Conservation (phyloP, 139 green algal genomes). For the Chlorella sp. region DNA sequence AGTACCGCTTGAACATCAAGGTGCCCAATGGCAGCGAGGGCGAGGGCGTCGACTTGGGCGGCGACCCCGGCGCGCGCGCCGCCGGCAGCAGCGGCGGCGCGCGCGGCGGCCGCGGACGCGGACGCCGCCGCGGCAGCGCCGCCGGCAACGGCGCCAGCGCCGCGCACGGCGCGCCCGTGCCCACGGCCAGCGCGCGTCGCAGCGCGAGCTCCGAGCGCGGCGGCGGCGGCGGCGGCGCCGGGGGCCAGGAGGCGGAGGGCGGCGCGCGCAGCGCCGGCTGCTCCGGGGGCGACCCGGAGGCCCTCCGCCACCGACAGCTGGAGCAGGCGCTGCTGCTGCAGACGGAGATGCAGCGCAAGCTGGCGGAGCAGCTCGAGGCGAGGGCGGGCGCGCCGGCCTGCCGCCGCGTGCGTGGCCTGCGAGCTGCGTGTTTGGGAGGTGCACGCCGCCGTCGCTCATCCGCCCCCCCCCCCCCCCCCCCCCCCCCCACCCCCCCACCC, state of each 20-base stretch:
- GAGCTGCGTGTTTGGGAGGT: neutral
- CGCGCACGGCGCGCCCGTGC: neutral
- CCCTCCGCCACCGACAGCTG: slow-evolving; percentile 33
- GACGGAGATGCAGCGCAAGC: slow-evolving; percentile 95
- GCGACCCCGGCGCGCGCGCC: neutral
- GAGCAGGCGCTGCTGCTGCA: slow-evolving; percentile 91
- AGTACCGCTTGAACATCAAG: slow-evolving; percentile 88
- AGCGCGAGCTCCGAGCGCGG: neutral
- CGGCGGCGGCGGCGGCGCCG: slow-evolving; percentile 9
- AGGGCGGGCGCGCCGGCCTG: neutral
- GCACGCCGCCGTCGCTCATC: neutral
- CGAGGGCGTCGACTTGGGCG: neutral
- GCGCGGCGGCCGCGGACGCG: too few relatives aligned
- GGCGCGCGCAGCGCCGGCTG: neutral
- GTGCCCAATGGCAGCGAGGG: slow-evolving; percentile 38
- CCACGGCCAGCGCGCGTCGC: neutral
- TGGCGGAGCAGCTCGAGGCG: slow-evolving; percentile 95
- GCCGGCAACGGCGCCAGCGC: neutral
- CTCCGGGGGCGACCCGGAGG: neutral
- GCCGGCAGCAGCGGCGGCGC: neutral
- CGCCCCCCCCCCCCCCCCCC: neutral
- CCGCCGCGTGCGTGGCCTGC: neutral
- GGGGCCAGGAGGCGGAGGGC: neutral
- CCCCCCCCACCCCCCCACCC: neutral
- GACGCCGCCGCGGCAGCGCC: too few relatives aligned